phyloP scores from a whole-genome alignment of 176 grass and related monocot genomes.

The Oryza punctata region DNA sequence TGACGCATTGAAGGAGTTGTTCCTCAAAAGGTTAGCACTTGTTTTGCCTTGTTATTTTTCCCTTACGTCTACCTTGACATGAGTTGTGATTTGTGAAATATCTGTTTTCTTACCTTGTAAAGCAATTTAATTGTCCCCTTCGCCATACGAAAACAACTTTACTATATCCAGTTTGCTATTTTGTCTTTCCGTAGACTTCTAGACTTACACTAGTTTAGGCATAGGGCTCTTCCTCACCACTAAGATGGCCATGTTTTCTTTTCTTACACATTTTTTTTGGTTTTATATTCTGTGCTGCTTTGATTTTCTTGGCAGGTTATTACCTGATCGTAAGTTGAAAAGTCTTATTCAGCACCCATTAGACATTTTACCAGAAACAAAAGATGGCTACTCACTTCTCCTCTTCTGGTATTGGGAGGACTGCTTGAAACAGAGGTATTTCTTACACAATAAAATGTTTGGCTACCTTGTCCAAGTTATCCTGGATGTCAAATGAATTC shows the following conservation, averaged over 20 bases:
- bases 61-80: background rate
- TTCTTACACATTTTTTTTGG: slow-evolving; percentile 13
- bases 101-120: background rate
- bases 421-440: slow-evolving; percentile 90
- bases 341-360: slow-evolving; percentile 81
- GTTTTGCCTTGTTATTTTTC: background rate
- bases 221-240: background rate
- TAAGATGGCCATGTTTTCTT: background rate
- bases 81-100: background rate
- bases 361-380: slow-evolving; percentile 83
- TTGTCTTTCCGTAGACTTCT: background rate
- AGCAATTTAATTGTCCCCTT: background rate
- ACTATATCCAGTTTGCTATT: background rate
- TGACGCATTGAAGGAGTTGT: slow-evolving; percentile 88
- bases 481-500: background rate
- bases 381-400: slow-evolving; percentile 93
- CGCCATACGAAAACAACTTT: background rate
- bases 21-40: slow-evolving; percentile 72
- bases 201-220: background rate
- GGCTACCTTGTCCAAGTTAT: background rate
- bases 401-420: slow-evolving; percentile 99
- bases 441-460: slow-evolving; percentile 17
- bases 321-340: slow-evolving; percentile 94
- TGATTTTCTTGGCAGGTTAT: slow-evolving; percentile 63
- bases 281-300: slow-evolving; percentile 34